Base-by-base conservation (phyloP, 352 stramenopile species). In the Phytophthora litchii region DNA sequence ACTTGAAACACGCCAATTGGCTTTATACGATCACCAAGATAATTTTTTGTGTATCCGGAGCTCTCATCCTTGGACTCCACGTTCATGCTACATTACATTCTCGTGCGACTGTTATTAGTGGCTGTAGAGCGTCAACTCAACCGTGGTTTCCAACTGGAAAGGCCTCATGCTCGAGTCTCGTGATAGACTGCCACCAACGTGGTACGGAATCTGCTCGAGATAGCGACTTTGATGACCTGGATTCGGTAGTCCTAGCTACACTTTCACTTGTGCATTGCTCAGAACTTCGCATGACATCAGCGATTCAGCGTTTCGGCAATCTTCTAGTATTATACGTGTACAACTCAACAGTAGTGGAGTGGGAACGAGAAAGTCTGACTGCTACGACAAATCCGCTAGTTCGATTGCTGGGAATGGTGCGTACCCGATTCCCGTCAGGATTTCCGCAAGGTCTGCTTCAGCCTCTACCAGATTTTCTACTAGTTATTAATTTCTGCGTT, bases 261-360 rank as follows among this genome's bases (percentile, higher is more conserved):
- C 12, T 55, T 9, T 27, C 54, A 14, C 20, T 61, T 3, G 36
- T 27, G 7, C 44, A 55, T 10, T 62, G 44, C 14, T 35, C 43
- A 4, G 27, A 29, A 13, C 54, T 62, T 13, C 44, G 14, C 7
- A 50, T 48, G 8, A 23, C 54, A 11, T 37, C 53, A 20, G 20
- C 35, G 4, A 20, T 55, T 9, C 43, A 32, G n/a, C 43, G 9
- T 20, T 55, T 62, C 17, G 40, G 13, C 19, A 57, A 48, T 32
- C n/a, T 61, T 8, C 21, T 50, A 12, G 19, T 61, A 0, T 41
- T 61, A 3, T 44, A 61, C 12, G 31, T 61, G 7, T 61, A 61
- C 53, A 61, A 61, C 35, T 61, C 53, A 17, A 61, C 53, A n/a
- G 43, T 54, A 1, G 27, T 61, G 1, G 34, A 54, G 21, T 61